Percentiles rank a stretch among this genome's conserved stretches.
Conservation (phyloP, 2,329 filamentous ascomycete genomes). For the Scorias spongiosa region DNA sequence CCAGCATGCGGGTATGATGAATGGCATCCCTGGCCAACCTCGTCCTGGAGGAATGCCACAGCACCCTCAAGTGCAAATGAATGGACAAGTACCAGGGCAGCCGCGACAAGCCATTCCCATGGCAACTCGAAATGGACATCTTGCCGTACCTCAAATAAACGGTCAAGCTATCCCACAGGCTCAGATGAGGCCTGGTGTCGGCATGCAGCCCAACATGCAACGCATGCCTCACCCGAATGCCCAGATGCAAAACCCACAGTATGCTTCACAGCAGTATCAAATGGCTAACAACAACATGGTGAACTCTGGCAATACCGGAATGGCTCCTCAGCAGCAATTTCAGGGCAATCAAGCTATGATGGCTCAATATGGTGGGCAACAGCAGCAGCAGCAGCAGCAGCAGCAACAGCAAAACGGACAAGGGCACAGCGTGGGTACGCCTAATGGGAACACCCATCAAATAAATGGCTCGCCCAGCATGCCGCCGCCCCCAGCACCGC, state of each 20-base stretch:
- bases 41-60: constrained; percentile 12
- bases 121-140: constrained; percentile 32
- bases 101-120: constrained; percentile 30
- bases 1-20: constrained; percentile 4
- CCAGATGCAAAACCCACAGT: constrained; percentile 14
- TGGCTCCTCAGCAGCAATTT: constrained; percentile 20
- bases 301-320: constrained; percentile 13
- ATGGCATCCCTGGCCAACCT: constrained; percentile 12
- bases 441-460: constrained; percentile 9
- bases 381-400: constrained; percentile 5
- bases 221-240: constrained; percentile 13
- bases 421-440: constrained; percentile 8
- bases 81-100: constrained; percentile 20
- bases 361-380: constrained; percentile 10
- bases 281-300: constrained; percentile 14
- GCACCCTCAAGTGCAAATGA: constrained; percentile 15
- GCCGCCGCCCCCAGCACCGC: constrained; percentile 21
- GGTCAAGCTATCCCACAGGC: constrained; percentile 50
- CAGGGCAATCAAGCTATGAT: constrained; percentile 18
- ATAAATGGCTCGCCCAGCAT: constrained; percentile 21
- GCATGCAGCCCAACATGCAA: constrained; percentile 10
- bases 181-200: constrained; percentile 23
- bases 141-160: constrained; percentile 35
- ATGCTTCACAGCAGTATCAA: constrained; percentile 12
- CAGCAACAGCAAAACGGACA: constrained; percentile 5